These are phyloP conservation scores for Akanthomyces muscarius DNA, from an alignment of 2,329 filamentous ascomycete species.

Conservation along the genomic window DNA sequence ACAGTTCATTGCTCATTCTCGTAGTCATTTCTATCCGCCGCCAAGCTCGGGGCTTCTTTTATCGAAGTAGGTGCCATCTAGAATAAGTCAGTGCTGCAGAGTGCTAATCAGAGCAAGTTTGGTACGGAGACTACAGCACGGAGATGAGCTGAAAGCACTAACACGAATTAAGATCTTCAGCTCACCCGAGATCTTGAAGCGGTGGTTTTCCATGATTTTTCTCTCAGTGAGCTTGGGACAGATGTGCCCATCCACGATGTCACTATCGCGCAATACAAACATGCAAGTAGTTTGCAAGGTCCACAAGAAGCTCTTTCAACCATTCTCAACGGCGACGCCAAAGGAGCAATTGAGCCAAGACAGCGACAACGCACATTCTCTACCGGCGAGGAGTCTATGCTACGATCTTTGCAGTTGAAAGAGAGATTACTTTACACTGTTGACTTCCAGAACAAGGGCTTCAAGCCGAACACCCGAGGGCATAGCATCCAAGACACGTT, in stretches of 20 bases:
- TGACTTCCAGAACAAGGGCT: constrained; percentile 35
- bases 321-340: background rate
- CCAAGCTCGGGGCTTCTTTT: background rate
- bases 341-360: background rate
- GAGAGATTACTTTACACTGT: constrained; percentile 35
- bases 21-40: background rate
- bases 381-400: constrained; percentile 21
- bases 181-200: constrained; percentile 38
- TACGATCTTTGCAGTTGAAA: constrained; percentile 21
- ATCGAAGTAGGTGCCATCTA: background rate
- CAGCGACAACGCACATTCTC: constrained; percentile 23
- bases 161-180: constrained; percentile 31
- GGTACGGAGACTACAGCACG: background rate
- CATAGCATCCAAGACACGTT: constrained; percentile 35
- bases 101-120: background rate
- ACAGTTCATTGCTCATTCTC: background rate
- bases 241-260: constrained; percentile 38
- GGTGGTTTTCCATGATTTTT: constrained; percentile 40
- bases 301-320: constrained; percentile 1
- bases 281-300: constrained; percentile 26
- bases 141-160: background rate
- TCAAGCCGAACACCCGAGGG: constrained; percentile 38
- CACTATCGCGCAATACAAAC: constrained; percentile 35
- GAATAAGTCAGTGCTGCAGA: background rate
- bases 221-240: constrained; percentile 38